Percentiles rank a stretch among this genome's conserved stretches.
phyloP scores from a whole-genome alignment of 345 rosid genomes.

The Euphorbia pulcherrima region DNA sequence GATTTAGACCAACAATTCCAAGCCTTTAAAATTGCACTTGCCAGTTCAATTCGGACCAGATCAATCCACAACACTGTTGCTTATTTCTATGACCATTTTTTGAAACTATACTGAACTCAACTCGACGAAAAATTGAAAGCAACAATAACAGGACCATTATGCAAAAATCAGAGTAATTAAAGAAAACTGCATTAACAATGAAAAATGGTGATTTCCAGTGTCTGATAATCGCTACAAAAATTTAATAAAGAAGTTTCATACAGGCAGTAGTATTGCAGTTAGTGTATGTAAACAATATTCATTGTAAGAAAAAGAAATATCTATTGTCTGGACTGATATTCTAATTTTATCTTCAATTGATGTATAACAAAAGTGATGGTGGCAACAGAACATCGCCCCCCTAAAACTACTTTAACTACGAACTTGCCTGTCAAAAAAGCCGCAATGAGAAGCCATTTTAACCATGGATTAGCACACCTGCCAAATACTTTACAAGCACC shows the following conservation, averaged over 20 bases:
- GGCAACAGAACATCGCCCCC: neutral
- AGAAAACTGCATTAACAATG: neutral
- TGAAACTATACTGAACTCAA: too few species aligned
- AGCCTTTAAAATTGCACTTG: neutral
- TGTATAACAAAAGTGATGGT: neutral
- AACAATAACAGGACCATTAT: neutral
- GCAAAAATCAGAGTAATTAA: neutral
- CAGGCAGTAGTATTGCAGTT: neutral
- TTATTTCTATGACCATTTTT: too few species aligned
- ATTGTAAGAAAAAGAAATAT: neutral
- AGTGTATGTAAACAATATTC: neutral
- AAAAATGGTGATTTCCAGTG: neutral
- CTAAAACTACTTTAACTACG: neutral
- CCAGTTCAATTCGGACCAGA: neutral
- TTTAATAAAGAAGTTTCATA: neutral
- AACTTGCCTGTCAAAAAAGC: slow-evolving; percentile 3
- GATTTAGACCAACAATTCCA: neutral
- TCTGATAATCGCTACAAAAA: neutral
- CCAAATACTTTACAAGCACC: neutral
- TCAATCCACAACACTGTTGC: neutral
- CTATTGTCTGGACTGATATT: neutral
- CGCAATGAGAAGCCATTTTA: neutral
- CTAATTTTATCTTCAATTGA: neutral
- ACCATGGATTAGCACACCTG: neutral
- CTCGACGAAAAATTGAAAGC: neutral